Conservation (phyloP, 805 yeast species). For the Metschnikowia picachoensis region DNA sequence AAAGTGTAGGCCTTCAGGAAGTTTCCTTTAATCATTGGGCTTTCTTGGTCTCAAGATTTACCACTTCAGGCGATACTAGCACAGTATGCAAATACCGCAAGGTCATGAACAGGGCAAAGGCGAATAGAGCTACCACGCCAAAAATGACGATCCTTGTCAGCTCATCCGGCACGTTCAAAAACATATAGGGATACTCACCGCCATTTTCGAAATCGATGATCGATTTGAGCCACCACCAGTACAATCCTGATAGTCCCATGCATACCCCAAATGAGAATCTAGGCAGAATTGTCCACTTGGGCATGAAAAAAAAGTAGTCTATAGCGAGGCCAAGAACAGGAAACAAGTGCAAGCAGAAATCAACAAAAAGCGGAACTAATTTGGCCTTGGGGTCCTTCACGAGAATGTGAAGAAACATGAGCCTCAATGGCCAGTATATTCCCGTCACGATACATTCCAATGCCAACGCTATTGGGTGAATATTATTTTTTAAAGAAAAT, state of each 20-base stretch:
- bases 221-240: conserved; percentile 50
- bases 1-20: not conserved
- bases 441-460: conserved; percentile 57
- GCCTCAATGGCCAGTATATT: conserved; percentile 67
- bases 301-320: conserved; percentile 55
- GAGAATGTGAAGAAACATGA: conserved; percentile 50
- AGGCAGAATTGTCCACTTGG: conserved; percentile 35
- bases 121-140: conserved; percentile 35
- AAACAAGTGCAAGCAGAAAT: conserved; percentile 55
- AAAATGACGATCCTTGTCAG: conserved; percentile 47
- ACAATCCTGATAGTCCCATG: conserved; percentile 38
- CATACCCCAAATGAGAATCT: conserved; percentile 39
- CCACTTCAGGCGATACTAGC: conserved; percentile 1
- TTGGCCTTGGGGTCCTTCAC: conserved; percentile 30
- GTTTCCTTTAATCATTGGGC: not conserved
- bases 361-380: conserved; percentile 47
- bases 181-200: conserved; percentile 64
- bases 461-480: conserved; percentile 54
- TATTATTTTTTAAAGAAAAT: conserved; percentile 33
- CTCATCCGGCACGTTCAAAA: conserved; percentile 50
- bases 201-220: conserved; percentile 45
- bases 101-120: conserved; percentile 30
- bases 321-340: conserved; percentile 51
- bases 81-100: conserved; percentile 25
- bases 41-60: not conserved